Evolutionary conservation across 495 filamentous ascomycete genomes (phyloP).

Genomic region (Cercophora samala): DNA sequence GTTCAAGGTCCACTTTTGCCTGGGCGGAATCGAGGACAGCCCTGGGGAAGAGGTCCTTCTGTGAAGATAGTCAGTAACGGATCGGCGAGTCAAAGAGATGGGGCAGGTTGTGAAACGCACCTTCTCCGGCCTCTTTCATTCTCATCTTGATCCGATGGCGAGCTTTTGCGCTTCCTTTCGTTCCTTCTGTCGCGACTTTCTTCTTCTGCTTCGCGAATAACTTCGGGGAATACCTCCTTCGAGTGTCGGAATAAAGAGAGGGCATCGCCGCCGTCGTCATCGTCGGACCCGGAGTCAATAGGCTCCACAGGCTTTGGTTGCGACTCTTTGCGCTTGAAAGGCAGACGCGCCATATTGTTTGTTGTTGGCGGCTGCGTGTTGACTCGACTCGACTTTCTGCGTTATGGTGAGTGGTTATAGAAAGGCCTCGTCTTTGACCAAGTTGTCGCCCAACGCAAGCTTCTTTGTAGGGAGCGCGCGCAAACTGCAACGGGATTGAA

Average conservation of each 20-base stretch:
- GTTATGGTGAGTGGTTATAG: not conserved
- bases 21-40: not conserved
- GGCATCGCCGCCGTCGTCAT: conserved; percentile 39
- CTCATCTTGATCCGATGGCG: conserved; percentile 24
- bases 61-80: not conserved
- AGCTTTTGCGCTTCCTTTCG: conserved; percentile 18
- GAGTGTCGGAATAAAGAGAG: conserved; percentile 66
- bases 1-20: not conserved
- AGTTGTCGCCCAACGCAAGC: not conserved
- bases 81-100: not conserved
- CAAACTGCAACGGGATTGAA: not conserved
- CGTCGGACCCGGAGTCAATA: not conserved
- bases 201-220: conserved; percentile 54
- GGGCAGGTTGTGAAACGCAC: not conserved
- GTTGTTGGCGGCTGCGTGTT: not conserved
- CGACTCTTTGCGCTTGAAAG: conserved; percentile 30
- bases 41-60: not conserved
- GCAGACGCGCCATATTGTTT: conserved; percentile 32
- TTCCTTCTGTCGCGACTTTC: conserved; percentile 30
- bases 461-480: not conserved
- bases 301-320: not conserved
- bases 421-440: not conserved
- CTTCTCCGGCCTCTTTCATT: conserved; percentile 5
- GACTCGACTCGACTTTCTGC: not conserved
- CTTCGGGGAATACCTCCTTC: conserved; percentile 58